Evolutionary conservation across 768 basidiomycete genomes (phyloP).

Genomic region (Boletus sp.): DNA sequence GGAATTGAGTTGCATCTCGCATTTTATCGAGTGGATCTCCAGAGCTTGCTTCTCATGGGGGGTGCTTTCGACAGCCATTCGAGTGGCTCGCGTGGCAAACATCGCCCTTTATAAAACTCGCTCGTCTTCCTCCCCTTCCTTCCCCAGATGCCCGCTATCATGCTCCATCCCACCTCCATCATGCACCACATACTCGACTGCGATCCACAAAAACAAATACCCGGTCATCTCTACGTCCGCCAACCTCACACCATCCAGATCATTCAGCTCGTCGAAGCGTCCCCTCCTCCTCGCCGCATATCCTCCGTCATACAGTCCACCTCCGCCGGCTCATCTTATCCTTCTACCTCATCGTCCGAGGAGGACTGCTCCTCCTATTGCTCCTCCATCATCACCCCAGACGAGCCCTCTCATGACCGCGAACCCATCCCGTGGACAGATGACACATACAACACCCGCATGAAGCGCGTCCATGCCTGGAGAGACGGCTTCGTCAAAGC

Average conservation of each 20-base stretch:
- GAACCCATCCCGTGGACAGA: slow-evolving; percentile 33
- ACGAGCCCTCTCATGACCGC: slow-evolving; percentile 32
- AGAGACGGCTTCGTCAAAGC: slow-evolving; percentile 55
- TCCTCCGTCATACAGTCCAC: slow-evolving; percentile 33
- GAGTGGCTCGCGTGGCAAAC: slow-evolving; percentile 30
- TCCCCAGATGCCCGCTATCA: slow-evolving; percentile 23
- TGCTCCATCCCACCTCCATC: slow-evolving; percentile 25
- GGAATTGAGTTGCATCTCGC: slow-evolving; percentile 12
- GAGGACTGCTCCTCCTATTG: slow-evolving; percentile 70
- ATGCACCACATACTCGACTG: slow-evolving; percentile 25
- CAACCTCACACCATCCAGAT: slow-evolving; percentile 57
- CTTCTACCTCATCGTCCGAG: slow-evolving; percentile 35
- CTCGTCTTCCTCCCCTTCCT: slow-evolving; percentile 10
- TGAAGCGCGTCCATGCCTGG: slow-evolving; percentile 73
- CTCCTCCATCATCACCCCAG: slow-evolving; percentile 56
- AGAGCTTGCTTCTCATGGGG: slow-evolving; percentile 20
- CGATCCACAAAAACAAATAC: slow-evolving; percentile 35
- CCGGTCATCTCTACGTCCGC: slow-evolving; percentile 45
- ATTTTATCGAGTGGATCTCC: slow-evolving; percentile 27
- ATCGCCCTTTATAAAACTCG: slow-evolving; percentile 21
- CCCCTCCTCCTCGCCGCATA: slow-evolving; percentile 48
- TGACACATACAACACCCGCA: slow-evolving; percentile 53
- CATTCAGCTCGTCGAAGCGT: slow-evolving; percentile 71
- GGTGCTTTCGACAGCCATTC: slow-evolving; percentile 7
- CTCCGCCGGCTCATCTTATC: slow-evolving; percentile 38